Percentiles rank a stretch among this genome's conserved stretches.
phyloP scores from a whole-genome alignment of 2,329 filamentous ascomycete species.

The Alternaria panax region DNA sequence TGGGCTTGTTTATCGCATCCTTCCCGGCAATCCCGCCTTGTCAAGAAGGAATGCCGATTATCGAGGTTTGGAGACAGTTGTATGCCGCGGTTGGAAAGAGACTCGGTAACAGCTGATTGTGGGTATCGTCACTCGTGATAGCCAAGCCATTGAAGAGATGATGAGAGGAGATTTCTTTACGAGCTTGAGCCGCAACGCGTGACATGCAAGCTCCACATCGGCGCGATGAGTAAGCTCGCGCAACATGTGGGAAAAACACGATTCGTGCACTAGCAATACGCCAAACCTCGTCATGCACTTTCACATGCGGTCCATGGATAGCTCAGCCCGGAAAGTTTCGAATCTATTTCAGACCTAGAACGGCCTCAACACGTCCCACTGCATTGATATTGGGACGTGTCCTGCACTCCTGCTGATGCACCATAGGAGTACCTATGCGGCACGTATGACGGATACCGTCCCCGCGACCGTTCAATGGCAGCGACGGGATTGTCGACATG shows the following conservation, averaged over 20 bases:
- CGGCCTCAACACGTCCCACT: conserved; percentile 15
- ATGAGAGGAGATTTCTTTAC: neutral
- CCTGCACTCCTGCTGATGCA: conserved; percentile 9
- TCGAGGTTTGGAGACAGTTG: conserved; percentile 9
- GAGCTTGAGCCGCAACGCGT: conserved; percentile 21
- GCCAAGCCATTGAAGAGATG: conserved; percentile 3
- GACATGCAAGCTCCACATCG: neutral
- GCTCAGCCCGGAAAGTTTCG: neutral
- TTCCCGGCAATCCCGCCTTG: conserved; percentile 10
- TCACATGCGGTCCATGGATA: conserved; percentile 31
- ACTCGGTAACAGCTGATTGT: conserved; percentile 20
- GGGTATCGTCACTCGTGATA: conserved; percentile 2
- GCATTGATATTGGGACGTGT: conserved; percentile 15
- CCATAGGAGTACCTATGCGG: conserved; percentile 8
- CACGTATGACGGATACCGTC: conserved; percentile 19
- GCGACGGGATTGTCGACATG: neutral
- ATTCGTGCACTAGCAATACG: conserved; percentile 10
- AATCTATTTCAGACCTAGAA: conserved; percentile 9
- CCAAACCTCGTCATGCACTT: conserved; percentile 18
- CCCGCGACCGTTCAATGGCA: conserved; percentile 10
- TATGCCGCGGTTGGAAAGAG: conserved; percentile 17
- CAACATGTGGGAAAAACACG: conserved; percentile 12
- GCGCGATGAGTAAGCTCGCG: conserved; percentile 17
- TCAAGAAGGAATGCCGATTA: conserved; percentile 14
- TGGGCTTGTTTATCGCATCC: conserved; percentile 8